phyloP scores from a whole-genome alignment of 495 filamentous ascomycete genomes.

The Rhypophila decipiens region DNA sequence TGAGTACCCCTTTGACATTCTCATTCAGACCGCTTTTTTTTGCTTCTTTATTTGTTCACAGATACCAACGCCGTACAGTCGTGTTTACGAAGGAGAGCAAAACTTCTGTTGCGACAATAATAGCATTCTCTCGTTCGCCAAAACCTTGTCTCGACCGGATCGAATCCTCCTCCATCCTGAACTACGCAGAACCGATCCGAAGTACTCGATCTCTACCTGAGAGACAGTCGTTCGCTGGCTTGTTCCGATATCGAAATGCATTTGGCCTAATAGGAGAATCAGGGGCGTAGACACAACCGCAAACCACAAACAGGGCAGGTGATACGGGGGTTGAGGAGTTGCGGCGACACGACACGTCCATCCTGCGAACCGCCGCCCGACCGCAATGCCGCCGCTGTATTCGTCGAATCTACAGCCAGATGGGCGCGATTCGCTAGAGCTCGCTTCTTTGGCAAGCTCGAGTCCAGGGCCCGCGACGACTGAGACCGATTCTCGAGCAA shows the following conservation, averaged over 20 bases:
- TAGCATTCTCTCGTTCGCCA: too few relatives aligned
- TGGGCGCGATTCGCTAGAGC: slow-evolving; percentile 88
- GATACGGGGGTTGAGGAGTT: neutral
- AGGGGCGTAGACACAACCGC: slow-evolving; percentile 3
- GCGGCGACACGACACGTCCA: neutral
- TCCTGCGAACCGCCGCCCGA: neutral
- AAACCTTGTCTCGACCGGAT: too few relatives aligned
- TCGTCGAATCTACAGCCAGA: slow-evolving; percentile 37
- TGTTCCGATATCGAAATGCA: slow-evolving; percentile 5
- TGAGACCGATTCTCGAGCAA: slow-evolving; percentile 65
- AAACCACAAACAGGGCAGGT: neutral
- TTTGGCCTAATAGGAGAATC: neutral
- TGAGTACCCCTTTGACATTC: too few relatives aligned
- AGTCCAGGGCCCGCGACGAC: slow-evolving; percentile 57
- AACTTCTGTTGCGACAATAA: too few relatives aligned
- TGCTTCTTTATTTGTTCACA: too few relatives aligned
- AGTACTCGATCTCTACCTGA: too few relatives aligned
- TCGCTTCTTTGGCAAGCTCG: slow-evolving; percentile 87
- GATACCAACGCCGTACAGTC: too few relatives aligned
- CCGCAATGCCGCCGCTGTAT: slow-evolving; percentile 39
- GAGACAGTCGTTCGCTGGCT: too few relatives aligned
- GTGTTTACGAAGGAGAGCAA: too few relatives aligned
- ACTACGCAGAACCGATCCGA: too few relatives aligned
- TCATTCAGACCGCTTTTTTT: too few relatives aligned
- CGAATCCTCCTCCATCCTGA: too few relatives aligned